Base-by-base conservation (phyloP, 192 early-diverging fungal genomes). In the Coemansia sp. region DNA sequence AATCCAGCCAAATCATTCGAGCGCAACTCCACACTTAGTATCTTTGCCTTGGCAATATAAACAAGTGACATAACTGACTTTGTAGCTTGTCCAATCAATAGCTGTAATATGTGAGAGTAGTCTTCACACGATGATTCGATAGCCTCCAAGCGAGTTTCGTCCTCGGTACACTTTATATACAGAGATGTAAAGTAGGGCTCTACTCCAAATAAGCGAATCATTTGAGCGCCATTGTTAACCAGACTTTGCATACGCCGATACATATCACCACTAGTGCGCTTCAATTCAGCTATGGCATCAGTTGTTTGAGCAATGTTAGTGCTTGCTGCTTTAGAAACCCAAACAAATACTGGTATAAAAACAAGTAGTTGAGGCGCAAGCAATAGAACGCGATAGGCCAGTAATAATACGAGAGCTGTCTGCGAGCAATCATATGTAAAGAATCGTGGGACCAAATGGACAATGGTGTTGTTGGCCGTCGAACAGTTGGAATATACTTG, bases 191-290 rank as follows among this genome's bases (percentile, higher is more conserved):
- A 94, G 19, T 77, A 77, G 41, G 85, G 44, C 31, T 85, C 84
- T 4, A 67, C 82, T 38, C 72, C 66, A 64, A 87, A 88, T 0
- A 91, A 81, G 27, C 92, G 88, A 63, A 95, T 87, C 39, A 85
- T 85, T 10, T 87, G 81, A 29, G 51, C 51, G 10, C 51, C 51
- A 10, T 55, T 55, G 25, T 15, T 55, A 15, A 27, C 51, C 51
- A 55, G 15, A 23, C 51, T 55, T 29, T 55, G 51, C 51, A 55
- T 11, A 29, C 27, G 51, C 51, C n/a, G 25, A 29, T 55, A 15
- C 25, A 29, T 31, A 11, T 14, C 2, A 11, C 12, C 25, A 15
- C 51, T 55, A 29, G 25, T 2, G 51, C 21, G 25, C 51, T 55
- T 55, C 10, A 55, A 27, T 55, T 55, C 27, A 9, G 51, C 51